Percentiles rank a stretch among this genome's conserved stretches.
These are phyloP conservation scores for Cunninghamia lanceolata DNA, from an alignment of 75 land plant genomes.

Conservation along the genomic window DNA sequence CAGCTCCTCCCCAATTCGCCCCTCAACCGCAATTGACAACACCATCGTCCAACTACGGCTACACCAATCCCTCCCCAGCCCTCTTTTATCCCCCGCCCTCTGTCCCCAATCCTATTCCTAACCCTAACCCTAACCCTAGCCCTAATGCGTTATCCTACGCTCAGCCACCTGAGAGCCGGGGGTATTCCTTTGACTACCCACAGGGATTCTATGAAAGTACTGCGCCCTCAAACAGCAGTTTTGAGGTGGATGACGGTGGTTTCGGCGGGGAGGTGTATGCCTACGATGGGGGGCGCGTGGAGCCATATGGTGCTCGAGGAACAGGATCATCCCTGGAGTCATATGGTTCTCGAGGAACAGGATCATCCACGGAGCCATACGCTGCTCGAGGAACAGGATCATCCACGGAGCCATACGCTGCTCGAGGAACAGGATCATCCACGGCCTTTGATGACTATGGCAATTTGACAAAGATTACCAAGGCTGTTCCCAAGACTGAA, in stretches of 20 bases:
- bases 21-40: neutral
- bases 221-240: constrained; percentile 3
- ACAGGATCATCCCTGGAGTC: constrained; percentile 24
- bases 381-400: constrained; percentile 10
- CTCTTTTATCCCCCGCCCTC: no score
- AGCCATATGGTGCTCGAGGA: constrained; percentile 87
- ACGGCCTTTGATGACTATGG: constrained; percentile 13
- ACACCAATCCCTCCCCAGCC: neutral
- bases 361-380: constrained; percentile 10
- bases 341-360: constrained; percentile 23
- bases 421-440: neutral
- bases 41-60: neutral
- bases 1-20: neutral
- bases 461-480: constrained; percentile 54
- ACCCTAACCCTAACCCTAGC: constrained; percentile 20
- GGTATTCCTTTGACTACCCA: constrained; percentile 11
- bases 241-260: constrained; percentile 25
- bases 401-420: no score
- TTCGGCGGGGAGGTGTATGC: constrained; percentile 58
- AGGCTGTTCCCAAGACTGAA: constrained; percentile 78
- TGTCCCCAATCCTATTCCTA: constrained; percentile 4
- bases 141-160: constrained; percentile 23
- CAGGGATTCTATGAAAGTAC: constrained; percentile 13
- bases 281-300: constrained; percentile 65
- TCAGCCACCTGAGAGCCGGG: constrained; percentile 18